These are phyloP conservation scores for Ambrosia trifida DNA, from an alignment of 129 eudicot genomes.

Conservation along the genomic window DNA sequence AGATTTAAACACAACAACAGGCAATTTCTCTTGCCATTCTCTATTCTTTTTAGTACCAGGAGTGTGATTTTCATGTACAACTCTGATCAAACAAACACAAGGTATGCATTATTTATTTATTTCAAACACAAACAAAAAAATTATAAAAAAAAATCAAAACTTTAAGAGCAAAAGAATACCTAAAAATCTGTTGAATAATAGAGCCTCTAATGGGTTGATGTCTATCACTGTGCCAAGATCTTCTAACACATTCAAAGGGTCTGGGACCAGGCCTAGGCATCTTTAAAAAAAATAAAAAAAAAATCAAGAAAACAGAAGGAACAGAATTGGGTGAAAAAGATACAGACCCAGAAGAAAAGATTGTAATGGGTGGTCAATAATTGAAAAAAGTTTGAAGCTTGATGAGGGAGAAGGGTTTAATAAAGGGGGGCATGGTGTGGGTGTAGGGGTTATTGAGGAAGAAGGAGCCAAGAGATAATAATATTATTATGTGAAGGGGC, in stretches of 20 bases:
- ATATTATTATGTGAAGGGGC: background rate
- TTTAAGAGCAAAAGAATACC: conserved; percentile 33
- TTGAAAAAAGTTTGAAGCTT: background rate
- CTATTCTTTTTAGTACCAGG: conserved; percentile 63
- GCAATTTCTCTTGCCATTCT: conserved; percentile 94
- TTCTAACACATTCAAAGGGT: conserved; percentile 79
- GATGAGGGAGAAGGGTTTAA: background rate
- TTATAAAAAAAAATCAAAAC: background rate
- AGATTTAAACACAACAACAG: conserved; percentile 76
- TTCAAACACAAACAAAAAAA: background rate
- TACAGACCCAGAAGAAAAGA: background rate
- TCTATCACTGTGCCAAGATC: conserved; percentile 92
- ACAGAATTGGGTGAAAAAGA: background rate
- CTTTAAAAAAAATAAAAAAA: conserved; percentile 22
- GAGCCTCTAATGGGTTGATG: conserved; percentile 86
- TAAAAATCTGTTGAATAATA: conserved; percentile 74
- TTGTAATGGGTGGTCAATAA: conserved; percentile 9
- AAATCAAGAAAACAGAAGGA: background rate
- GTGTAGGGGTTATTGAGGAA: conserved; percentile 10
- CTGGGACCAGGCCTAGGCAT: conserved; percentile 95
- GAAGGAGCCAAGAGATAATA: conserved; percentile 10
- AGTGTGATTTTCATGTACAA: conserved; percentile 61
- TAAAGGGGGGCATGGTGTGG: conserved; percentile 22
- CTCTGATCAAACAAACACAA: conserved; percentile 60
- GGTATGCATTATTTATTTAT: conserved; percentile 44